phyloP scores from a whole-genome alignment of 2,329 filamentous ascomycete species.

The Rutstroemia sp. region DNA sequence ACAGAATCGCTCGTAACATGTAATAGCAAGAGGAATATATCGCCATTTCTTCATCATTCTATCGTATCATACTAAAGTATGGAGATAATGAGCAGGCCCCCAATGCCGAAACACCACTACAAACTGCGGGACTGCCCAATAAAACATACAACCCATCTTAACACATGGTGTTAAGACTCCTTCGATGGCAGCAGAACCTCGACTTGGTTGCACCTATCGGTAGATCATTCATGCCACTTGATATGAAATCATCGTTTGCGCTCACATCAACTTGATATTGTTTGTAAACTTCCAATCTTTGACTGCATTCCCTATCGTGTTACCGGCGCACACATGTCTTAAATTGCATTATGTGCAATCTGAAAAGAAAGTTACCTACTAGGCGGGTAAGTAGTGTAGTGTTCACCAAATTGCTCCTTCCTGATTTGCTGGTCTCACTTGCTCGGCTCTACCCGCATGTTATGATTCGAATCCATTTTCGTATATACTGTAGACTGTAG shows the following conservation, averaged over 20 bases:
- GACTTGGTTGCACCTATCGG: background rate
- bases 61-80: too few species aligned
- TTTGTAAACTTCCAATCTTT: background rate
- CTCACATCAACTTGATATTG: too few species aligned
- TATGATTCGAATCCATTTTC: too few species aligned
- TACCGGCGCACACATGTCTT: slow-evolving; percentile 1
- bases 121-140: background rate
- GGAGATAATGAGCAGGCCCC: too few species aligned
- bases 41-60: too few species aligned
- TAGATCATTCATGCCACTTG: slow-evolving; percentile 2
- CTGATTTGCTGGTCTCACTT: slow-evolving; percentile 2
- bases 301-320: background rate
- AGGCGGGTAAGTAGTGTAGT: background rate
- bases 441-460: too few species aligned
- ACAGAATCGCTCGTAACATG: too few species aligned
- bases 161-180: too few species aligned
- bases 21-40: too few species aligned
- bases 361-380: background rate
- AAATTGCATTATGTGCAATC: background rate
- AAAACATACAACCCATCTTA: too few species aligned
- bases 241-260: background rate
- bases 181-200: background rate
- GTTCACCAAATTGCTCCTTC: background rate
- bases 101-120: too few species aligned
- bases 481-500: too few species aligned